Percentiles rank a stretch among this genome's conserved stretches.
Evolutionary conservation across 768 basidiomycete genomes (phyloP).

Genomic region (Leccinum fibrillosum): DNA sequence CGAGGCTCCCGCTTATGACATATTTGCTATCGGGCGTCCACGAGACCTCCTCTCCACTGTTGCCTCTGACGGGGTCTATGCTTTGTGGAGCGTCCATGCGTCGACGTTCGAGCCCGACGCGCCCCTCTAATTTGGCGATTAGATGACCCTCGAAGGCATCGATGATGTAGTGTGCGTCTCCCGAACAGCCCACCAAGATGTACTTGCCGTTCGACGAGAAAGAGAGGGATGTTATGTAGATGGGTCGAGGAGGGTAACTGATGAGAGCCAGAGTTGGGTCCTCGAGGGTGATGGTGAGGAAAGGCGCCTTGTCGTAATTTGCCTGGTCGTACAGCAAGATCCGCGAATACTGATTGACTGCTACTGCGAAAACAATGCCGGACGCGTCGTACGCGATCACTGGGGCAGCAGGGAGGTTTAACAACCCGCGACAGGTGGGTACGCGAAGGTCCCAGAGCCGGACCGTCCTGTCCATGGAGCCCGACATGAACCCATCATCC

Average conservation of each 20-base stretch:
- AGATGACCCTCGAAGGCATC: slow-evolving; percentile 87
- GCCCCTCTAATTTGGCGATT: slow-evolving; percentile 82
- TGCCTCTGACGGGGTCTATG: slow-evolving; percentile 72
- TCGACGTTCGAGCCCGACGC: slow-evolving; percentile 77
- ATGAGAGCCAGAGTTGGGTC: slow-evolving; percentile 75
- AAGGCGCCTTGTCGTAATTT: slow-evolving; percentile 90
- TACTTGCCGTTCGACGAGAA: slow-evolving; percentile 92
- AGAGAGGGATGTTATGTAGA: slow-evolving; percentile 85
- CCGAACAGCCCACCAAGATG: slow-evolving; percentile 89
- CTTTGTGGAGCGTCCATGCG: slow-evolving; percentile 43
- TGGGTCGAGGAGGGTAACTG: slow-evolving; percentile 82
- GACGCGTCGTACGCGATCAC: slow-evolving; percentile 82
- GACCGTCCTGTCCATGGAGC: slow-evolving; percentile 90
- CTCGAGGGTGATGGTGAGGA: slow-evolving; percentile 76
- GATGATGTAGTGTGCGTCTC: slow-evolving; percentile 88
- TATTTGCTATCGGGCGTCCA: slow-evolving; percentile 97
- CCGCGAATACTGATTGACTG: slow-evolving; percentile 75
- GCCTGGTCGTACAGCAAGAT: slow-evolving; percentile 84
- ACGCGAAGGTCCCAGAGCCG: slow-evolving; percentile 93
- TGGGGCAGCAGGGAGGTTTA: slow-evolving; percentile 71
- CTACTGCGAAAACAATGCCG: slow-evolving; percentile 84
- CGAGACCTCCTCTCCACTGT: slow-evolving; percentile 88
- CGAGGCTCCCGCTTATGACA: slow-evolving; percentile 78
- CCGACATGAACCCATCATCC: slow-evolving; percentile 95
- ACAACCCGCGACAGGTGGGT: slow-evolving; percentile 70